Conservation (phyloP, 768 basidiomycete species). For the Lactarius sp. region DNA sequence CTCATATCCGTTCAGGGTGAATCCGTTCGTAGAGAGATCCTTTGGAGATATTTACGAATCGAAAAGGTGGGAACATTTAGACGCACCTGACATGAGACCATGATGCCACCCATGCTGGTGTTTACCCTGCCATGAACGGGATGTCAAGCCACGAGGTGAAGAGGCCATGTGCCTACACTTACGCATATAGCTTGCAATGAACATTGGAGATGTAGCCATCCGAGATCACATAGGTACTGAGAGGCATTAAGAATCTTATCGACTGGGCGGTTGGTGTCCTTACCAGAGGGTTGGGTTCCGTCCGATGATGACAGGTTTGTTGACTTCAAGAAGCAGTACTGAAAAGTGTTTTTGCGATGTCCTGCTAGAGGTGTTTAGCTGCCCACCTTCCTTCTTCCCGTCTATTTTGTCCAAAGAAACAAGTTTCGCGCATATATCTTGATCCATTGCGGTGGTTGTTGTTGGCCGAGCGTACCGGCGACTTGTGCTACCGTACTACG, state of each 20-base stretch:
- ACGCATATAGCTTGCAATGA: constrained; percentile 82
- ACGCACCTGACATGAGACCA: constrained; percentile 72
- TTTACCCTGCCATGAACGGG: constrained; percentile 46
- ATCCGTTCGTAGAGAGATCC: constrained; percentile 77
- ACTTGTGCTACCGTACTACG: too few species aligned
- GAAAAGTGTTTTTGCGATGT: neutral
- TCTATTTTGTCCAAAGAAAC: constrained; percentile 46
- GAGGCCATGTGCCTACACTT: constrained; percentile 28
- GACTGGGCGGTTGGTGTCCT: constrained; percentile 5
- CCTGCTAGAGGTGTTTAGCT: neutral
- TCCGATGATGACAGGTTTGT: constrained; percentile 63
- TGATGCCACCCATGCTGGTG: constrained; percentile 64
- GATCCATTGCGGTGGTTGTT: neutral
- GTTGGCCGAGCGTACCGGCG: neutral
- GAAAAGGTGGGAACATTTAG: neutral
- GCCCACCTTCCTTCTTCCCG: constrained; percentile 63
- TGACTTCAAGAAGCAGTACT: constrained; percentile 59
- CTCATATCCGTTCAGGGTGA: constrained; percentile 62
- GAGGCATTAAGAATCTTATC: neutral
- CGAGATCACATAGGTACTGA: constrained; percentile 55
- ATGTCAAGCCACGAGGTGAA: neutral
- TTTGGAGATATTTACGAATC: constrained; percentile 29
- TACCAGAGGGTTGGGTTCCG: constrained; percentile 68
- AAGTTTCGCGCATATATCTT: constrained; percentile 65
- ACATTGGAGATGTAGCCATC: constrained; percentile 61